Evolutionary conservation across 225 moss, liverwort and hornwort species (phyloP).

Genomic region (Antitrichia curtipendula): DNA sequence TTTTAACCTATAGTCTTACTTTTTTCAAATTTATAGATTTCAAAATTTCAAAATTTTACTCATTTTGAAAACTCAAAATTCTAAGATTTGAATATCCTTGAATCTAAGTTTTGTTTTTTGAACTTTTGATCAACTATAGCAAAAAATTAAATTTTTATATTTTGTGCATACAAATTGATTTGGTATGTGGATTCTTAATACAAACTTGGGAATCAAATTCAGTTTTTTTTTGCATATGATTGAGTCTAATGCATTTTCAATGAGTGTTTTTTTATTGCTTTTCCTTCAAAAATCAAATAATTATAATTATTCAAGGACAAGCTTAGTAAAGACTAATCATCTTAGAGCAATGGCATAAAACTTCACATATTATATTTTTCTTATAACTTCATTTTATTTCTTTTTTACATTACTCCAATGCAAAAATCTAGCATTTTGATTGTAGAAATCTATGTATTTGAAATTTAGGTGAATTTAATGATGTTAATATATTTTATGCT

Average conservation of each 20-base stretch:
- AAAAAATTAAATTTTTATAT: too few relatives aligned
- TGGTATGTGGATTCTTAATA: too few relatives aligned
- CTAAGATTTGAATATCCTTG: neutral
- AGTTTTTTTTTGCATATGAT: too few relatives aligned
- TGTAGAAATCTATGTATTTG: neutral
- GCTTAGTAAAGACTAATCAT: rapidly evolving
- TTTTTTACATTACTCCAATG: neutral
- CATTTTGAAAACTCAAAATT: neutral
- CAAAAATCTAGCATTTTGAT: neutral
- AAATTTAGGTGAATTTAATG: neutral
- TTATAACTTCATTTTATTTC: neutral
- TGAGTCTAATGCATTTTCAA: too few relatives aligned
- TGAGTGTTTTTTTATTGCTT: too few relatives aligned
- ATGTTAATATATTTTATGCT: neutral
- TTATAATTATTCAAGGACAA: neutral
- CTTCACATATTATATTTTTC: neutral
- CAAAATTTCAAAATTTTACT: too few relatives aligned
- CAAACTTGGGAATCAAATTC: too few relatives aligned
- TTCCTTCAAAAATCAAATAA: neutral
- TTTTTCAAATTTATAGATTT: too few relatives aligned
- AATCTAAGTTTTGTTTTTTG: neutral
- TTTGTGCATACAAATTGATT: too few relatives aligned
- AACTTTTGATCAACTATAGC: too few relatives aligned
- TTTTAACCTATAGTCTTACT: neutral
- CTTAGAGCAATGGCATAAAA: neutral